Base-by-base conservation (phyloP, 495 filamentous ascomycete species). In the Hypomontagnella monticulosa region DNA sequence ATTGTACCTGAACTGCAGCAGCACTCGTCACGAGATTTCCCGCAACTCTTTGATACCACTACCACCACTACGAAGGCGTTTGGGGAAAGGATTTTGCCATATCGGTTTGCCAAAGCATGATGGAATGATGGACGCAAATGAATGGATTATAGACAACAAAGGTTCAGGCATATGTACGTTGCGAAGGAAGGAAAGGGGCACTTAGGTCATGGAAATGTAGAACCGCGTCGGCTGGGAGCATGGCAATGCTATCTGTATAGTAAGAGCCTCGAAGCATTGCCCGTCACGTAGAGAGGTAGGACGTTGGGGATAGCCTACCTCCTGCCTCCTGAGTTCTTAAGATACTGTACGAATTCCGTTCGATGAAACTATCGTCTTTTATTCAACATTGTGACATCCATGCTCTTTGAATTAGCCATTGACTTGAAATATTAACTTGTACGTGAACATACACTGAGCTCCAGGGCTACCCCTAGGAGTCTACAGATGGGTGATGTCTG, bases 11-110 rank as follows among this genome's bases (percentile, higher is more conserved):
- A 27, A 47, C 16, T 52, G 20, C 46, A 61, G 20, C 46, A 61
- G 38, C 46, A 52, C 50, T 42, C 27, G 52, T 58, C 50, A 61
- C 63, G 47, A 67, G 54, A 27, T 71, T 61, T 60, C 46, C 23
- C 23, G 30, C 57, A 23, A 23, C 48, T 63, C 48, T 68, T 68
- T 72, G 72, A 74, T 73, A 74, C 67, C 70, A 74, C 54, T 73
- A 74, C 67, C 70, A 74, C 54, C 64, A 73, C 49, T 38, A 73
- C 61, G 54, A 50, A 65, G 72, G 72, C 72, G 72, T 74, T 74
- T 43, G 23, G 61, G 57, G 50, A 47, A 51, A 7, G 41, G 50
- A 11, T 33, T 19, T 64, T 69, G 23, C 38, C 20, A 41, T 49
- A 33, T 57, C 19, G 37, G 11, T 61, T 66, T 46, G 34, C 23